These are phyloP conservation scores for Discostella stelligera DNA, from an alignment of 352 stramenopile species.

Conservation along the genomic window DNA sequence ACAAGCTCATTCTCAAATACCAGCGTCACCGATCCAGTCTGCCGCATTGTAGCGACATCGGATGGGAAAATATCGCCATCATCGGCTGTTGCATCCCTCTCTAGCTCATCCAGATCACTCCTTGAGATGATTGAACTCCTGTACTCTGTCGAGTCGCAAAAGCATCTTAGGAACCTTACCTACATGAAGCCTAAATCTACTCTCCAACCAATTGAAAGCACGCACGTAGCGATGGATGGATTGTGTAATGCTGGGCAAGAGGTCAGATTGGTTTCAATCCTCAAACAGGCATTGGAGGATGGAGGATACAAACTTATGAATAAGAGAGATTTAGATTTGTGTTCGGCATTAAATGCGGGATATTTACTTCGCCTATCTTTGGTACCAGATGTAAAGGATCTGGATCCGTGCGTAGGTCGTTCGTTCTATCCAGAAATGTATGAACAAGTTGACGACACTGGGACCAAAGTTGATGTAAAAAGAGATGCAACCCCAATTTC, in stretches of 20 bases:
- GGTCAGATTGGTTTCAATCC: constrained; percentile 42
- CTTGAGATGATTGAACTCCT: constrained; percentile 47
- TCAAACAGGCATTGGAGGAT: constrained; percentile 70
- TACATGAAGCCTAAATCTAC: constrained; percentile 31
- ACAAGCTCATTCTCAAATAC: background rate
- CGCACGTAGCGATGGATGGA: background rate
- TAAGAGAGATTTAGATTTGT: constrained; percentile 75
- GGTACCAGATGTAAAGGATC: constrained; percentile 59
- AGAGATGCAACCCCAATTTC: background rate
- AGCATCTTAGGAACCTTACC: constrained; percentile 31
- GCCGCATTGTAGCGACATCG: constrained; percentile 42
- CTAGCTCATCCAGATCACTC: constrained; percentile 34
- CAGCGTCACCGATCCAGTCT: background rate
- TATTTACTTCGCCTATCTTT: constrained; percentile 80
- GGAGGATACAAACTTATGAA: constrained; percentile 72
- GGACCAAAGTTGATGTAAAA: background rate
- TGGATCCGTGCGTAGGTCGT: constrained; percentile 62
- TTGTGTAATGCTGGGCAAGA: background rate
- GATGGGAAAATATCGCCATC: constrained; percentile 48
- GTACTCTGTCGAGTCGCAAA: constrained; percentile 42
- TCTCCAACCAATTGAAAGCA: constrained; percentile 5
- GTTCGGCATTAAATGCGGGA: constrained; percentile 73
- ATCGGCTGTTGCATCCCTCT: constrained; percentile 19
- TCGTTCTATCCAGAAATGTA: constrained; percentile 77
- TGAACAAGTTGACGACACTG: constrained; percentile 17